Evolutionary conservation across 345 rosid genomes (phyloP).

Genomic region (Populus tremula): DNA sequence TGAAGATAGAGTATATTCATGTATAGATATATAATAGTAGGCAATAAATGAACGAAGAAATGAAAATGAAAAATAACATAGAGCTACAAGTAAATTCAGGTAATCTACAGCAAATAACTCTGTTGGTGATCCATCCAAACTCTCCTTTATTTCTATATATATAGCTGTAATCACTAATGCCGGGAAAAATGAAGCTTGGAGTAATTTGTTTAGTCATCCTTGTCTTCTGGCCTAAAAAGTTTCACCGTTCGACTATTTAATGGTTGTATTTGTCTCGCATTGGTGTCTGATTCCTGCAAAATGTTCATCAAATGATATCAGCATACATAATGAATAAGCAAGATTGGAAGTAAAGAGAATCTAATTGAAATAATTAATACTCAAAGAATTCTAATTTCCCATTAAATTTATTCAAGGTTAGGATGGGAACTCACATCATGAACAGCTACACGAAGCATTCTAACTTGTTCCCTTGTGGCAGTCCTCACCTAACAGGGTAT

Average conservation of each 20-base stretch:
- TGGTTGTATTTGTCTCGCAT: slow-evolving; percentile 69
- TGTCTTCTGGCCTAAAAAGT: slow-evolving; percentile 41
- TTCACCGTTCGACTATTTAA: slow-evolving; percentile 40
- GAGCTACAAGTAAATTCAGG: too few relatives aligned
- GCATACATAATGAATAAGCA: not conserved
- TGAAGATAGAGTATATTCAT: not conserved
- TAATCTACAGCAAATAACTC: not conserved
- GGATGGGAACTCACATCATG: slow-evolving; percentile 58
- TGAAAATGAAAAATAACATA: not conserved
- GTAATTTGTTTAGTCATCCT: not conserved
- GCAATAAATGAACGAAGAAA: not conserved
- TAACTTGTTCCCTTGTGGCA: slow-evolving; percentile 54
- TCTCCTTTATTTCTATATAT: not conserved
- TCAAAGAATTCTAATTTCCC: not conserved
- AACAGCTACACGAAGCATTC: slow-evolving; percentile 65
- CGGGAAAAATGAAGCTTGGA: not conserved
- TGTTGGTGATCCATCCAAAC: not conserved
- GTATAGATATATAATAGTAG: not conserved
- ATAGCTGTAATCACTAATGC: not conserved
- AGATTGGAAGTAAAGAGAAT: not conserved
- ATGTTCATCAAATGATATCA: not conserved
- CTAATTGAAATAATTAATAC: not conserved
- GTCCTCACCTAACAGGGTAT: slow-evolving; percentile 53
- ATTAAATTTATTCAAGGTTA: not conserved
- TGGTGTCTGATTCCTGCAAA: slow-evolving; percentile 51